A percentile compares a stretch with the other conserved stretches of the same genome.
phyloP scores from a whole-genome alignment of 2,329 filamentous ascomycete genomes.

The Colletotrichum sansevieriae region DNA sequence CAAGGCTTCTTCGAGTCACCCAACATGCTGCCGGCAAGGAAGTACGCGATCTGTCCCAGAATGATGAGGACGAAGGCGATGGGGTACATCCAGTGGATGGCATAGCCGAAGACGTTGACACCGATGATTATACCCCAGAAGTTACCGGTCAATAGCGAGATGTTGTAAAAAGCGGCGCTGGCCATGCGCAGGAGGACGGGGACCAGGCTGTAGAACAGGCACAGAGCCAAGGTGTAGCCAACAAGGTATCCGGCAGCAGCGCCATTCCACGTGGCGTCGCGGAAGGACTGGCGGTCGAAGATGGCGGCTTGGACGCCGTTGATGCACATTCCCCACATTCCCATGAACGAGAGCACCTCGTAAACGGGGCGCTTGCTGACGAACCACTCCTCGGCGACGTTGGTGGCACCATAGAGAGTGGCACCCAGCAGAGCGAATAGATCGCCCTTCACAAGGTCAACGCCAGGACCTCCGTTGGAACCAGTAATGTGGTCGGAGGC shows the following conservation, averaged over 20 bases:
- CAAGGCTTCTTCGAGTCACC: conserved; percentile 96
- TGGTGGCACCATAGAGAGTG: conserved; percentile 90
- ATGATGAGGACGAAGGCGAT: conserved; percentile 96
- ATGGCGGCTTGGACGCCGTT: conserved; percentile 92
- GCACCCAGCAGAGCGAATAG: conserved; percentile 91
- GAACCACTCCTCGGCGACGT: conserved; percentile 95
- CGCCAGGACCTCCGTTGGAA: conserved; percentile 74
- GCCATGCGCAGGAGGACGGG: conserved; percentile 91
- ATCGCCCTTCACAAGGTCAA: conserved; percentile 89
- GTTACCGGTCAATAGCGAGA: conserved; percentile 91
- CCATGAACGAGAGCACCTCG: conserved; percentile 93
- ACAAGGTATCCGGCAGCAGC: conserved; percentile 83
- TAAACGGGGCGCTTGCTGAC: conserved; percentile 89
- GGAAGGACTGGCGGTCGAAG: conserved; percentile 85
- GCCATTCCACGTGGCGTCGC: conserved; percentile 72
- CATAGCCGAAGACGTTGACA: conserved; percentile 83
- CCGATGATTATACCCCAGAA: conserved; percentile 98
- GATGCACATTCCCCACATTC: conserved; percentile 89
- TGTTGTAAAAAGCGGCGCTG: conserved; percentile 95
- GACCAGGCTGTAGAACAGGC: conserved; percentile 88
- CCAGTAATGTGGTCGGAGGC: conserved; percentile 89
- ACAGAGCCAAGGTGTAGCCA: conserved; percentile 89
- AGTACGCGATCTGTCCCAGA: conserved; percentile 87
- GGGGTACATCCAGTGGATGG: conserved; percentile 91
- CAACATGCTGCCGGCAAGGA: conserved; percentile 82